Percentiles rank a stretch among this genome's conserved stretches.
Evolutionary conservation across 805 yeast genomes (phyloP).

Genomic region (Peterozyma xylosa): DNA sequence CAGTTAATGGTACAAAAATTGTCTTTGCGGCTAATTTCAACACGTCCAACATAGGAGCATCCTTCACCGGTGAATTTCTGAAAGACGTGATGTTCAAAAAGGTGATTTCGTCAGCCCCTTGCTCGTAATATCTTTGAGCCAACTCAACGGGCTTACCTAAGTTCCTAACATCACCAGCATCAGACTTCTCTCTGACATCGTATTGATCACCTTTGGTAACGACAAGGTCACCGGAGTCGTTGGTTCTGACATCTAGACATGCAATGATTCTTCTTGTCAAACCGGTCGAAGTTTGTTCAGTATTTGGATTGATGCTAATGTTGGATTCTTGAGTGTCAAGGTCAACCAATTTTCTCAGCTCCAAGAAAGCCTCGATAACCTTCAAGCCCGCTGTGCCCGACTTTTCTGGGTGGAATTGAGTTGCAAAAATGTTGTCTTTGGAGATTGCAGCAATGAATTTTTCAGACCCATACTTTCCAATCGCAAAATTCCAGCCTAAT

Average conservation of each 20-base stretch:
- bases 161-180: constrained; percentile 60
- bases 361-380: constrained; percentile 66
- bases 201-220: constrained; percentile 99
- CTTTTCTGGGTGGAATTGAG: constrained; percentile 99
- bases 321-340: constrained; percentile 8
- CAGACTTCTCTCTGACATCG: constrained; percentile 79
- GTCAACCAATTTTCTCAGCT: constrained; percentile 27
- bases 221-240: constrained; percentile 90
- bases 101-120: constrained; percentile 97
- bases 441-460: constrained; percentile 75
- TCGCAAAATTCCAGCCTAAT: constrained; percentile 65
- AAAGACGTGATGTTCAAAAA: constrained; percentile 93
- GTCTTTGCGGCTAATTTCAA: constrained; percentile 76
- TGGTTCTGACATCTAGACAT: constrained; percentile 92
- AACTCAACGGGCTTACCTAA: constrained; percentile 94
- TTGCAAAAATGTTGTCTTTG: constrained; percentile 78
- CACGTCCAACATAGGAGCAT: constrained; percentile 94
- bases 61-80: constrained; percentile 86
- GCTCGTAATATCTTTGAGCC: constrained; percentile 82
- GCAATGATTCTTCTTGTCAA: constrained; percentile 90
- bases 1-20: constrained; percentile 93
- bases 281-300: constrained; percentile 37
- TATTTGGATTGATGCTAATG: constrained; percentile 4
- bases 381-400: constrained; percentile 87
- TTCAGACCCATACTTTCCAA: constrained; percentile 70